Conservation (phyloP, 805 yeast genomes). For the Candida schatavii region DNA sequence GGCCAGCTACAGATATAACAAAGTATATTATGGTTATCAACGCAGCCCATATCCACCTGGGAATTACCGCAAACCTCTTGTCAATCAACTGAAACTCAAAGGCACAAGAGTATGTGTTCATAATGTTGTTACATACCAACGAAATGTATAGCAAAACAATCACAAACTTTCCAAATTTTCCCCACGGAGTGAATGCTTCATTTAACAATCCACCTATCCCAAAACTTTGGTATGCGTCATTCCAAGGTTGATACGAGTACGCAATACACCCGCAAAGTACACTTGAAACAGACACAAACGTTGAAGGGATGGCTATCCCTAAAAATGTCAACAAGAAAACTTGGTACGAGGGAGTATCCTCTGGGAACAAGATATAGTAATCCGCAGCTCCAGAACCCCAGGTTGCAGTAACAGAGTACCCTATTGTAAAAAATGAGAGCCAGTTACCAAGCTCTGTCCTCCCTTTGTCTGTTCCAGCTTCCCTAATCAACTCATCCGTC, state of each 20-base stretch:
- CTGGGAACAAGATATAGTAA: conserved; percentile 32
- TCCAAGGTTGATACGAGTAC: conserved; percentile 29
- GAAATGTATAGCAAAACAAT: conserved; percentile 30
- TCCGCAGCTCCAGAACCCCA: conserved; percentile 38
- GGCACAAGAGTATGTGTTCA: conserved; percentile 36
- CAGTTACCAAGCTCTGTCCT: conserved; percentile 28
- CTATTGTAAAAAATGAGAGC: conserved; percentile 34
- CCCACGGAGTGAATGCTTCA: conserved; percentile 35
- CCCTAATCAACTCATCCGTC: conserved; percentile 20
- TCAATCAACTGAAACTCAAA: conserved; percentile 34
- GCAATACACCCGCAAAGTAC: conserved; percentile 32
- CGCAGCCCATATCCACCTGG: conserved; percentile 39
- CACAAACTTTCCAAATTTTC: conserved; percentile 32
- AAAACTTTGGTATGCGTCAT: conserved; percentile 21
- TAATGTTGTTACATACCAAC: conserved; percentile 32
- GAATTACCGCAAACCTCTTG: conserved; percentile 23
- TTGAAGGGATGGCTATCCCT: conserved; percentile 28
- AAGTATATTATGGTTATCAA: conserved; percentile 29
- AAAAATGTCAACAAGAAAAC: conserved; percentile 27
- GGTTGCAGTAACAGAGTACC: conserved; percentile 34
- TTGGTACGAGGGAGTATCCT: conserved; percentile 22
- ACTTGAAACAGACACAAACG: conserved; percentile 32
- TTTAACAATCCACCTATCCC: conserved; percentile 34
- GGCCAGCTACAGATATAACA: conserved; percentile 32
- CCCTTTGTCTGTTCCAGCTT: conserved; percentile 7